phyloP scores from a whole-genome alignment of 1,284 basidiomycete genomes.

The Leccinum subrobustum region DNA sequence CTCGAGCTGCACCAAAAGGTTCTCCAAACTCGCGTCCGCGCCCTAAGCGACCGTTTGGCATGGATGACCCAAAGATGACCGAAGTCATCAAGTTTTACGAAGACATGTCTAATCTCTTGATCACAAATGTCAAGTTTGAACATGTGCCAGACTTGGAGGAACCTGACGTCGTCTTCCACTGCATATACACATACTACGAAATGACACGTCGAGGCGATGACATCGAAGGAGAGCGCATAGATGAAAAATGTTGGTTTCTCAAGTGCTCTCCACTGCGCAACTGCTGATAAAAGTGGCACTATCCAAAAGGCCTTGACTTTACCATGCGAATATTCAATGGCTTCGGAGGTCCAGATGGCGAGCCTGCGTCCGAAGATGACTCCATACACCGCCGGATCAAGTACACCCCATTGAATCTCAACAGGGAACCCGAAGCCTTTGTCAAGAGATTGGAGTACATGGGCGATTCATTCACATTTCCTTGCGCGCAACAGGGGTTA shows the following conservation, averaged over 20 bases:
- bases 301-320: conserved; percentile 56
- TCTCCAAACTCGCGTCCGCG: conserved; percentile 31
- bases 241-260: conserved; percentile 40
- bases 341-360: conserved; percentile 32
- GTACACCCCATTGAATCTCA: conserved; percentile 63
- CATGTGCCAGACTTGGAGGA: conserved; percentile 23
- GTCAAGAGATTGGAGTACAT: conserved; percentile 60
- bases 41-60: conserved; percentile 33
- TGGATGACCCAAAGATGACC: conserved; percentile 51
- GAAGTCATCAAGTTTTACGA: conserved; percentile 58
- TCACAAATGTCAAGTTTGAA: conserved; percentile 48
- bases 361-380: conserved; percentile 35
- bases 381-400: conserved; percentile 45
- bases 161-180: conserved; percentile 48
- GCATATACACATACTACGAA: conserved; percentile 51
- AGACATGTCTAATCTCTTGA: conserved; percentile 57
- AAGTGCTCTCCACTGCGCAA: not conserved
- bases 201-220: conserved; percentile 29
- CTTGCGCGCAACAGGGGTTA: conserved; percentile 58
- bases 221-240: conserved; percentile 30
- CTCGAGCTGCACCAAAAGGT: conserved; percentile 37
- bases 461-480: conserved; percentile 62
- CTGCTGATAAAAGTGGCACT: conserved; percentile 4
- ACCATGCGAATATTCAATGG: conserved; percentile 49
- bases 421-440: conserved; percentile 56